Evolutionary conservation across 441 rosid species (phyloP).

Genomic region (Kokia cookei): DNA sequence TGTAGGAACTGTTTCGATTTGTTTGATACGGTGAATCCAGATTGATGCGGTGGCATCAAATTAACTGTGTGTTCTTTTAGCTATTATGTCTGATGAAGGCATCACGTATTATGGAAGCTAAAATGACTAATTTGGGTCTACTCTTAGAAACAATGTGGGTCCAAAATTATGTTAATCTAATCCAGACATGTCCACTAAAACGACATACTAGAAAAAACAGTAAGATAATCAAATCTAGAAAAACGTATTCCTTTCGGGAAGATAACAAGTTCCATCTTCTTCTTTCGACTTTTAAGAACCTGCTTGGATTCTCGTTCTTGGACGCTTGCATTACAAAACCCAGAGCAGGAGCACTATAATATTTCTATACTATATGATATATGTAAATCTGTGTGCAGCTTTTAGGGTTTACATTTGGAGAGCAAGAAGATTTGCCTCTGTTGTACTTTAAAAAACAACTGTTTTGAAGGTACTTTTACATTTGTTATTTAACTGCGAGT

Average conservation of each 20-base stretch:
- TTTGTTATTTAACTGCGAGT: background rate
- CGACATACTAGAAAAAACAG: background rate
- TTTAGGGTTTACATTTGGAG: slow-evolving; percentile 8
- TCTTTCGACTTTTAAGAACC: slow-evolving; percentile 10
- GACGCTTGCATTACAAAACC: slow-evolving; percentile 3
- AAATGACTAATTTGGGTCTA: background rate
- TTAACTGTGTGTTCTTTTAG: background rate
- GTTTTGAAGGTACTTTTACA: background rate
- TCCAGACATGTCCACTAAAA: background rate
- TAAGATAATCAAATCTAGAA: slow-evolving; percentile 1
- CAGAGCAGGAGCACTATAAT: background rate
- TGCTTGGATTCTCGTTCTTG: background rate
- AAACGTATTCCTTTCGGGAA: slow-evolving; percentile 7
- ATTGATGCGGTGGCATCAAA: background rate
- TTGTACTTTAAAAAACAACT: background rate
- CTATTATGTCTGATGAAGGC: background rate
- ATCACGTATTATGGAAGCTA: background rate
- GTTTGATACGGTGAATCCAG: background rate
- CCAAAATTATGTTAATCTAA: background rate
- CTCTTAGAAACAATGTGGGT: background rate
- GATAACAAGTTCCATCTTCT: slow-evolving; percentile 23
- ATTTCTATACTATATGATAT: background rate
- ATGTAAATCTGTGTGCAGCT: slow-evolving; percentile 14
- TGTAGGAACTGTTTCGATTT: background rate
- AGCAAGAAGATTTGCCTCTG: background rate